Base-by-base conservation (phyloP, 208 protist species). In the Tritrichomonas musculus region DNA sequence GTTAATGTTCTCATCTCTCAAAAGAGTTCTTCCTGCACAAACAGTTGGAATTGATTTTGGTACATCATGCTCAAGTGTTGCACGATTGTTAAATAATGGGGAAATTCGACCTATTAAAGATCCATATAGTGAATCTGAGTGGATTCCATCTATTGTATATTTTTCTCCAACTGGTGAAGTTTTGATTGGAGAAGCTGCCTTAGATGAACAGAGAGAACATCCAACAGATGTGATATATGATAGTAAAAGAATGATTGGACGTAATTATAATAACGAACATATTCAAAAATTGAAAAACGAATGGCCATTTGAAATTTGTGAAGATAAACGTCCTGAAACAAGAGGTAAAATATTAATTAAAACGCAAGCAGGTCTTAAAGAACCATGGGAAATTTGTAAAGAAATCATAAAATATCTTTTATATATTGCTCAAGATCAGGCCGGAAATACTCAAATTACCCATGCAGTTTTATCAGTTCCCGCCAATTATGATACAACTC, bases 401-500 rank as follows among this genome's bases (percentile, higher is more conserved):
- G 73, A 14, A 27, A 39, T 50, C 14, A 50, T 82, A 47, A 30
- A 50, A 20, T 47, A 44, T 75, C 97, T 98, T 95, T 98, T 98
- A 96, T 98, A 97, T 96, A 95, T 98, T 93, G 97, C 94, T 65
- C 96, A 97, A 39, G 98, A 99, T 96, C 95, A 95, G 36, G 98
- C 98, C 96, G 95, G 99, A 3, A 97, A 97, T 77, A 93, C 96
- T 64, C 82, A 95, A 92, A 96, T 99, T 44, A 97, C 95, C 77
- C 96, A 98, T 53, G 98, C 97, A 33, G 98, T 99, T 92, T 95
- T 99, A 92, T 98, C 98, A 17, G 97, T 98, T 44, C 97, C 97
- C 17, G 98, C 98, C 69, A 99, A 99, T 96, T 99, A 99, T 97
- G 98, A 98, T 96, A 97, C 98, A 94, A 94, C 96, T 13, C 97